Evolutionary conservation across 257 asterid species (phyloP), one percentile per base, ranked within the genome.

Genomic region (Datura wrightii): DNA sequence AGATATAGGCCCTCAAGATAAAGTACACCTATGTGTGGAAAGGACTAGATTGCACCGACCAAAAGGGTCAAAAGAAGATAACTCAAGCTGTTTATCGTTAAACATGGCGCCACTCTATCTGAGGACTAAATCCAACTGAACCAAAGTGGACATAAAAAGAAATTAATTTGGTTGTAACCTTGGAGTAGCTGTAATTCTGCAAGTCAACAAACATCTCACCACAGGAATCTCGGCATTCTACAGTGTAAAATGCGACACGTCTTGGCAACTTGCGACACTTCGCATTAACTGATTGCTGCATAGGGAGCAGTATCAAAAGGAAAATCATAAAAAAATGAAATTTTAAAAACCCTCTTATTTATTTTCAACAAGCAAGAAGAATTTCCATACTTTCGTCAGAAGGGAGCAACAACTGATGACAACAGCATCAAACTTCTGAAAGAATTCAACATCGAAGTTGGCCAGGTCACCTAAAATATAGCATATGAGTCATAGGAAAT

Each of bases 141-240:
- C 69, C 39, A 14, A 76, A 76, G 34, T n/a, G 14, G 24, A 36
- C 18, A 10, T 8, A 65, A 71, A 52, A 74, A 13, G 19, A 42
- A 8, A 81, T 80, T 14, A 46, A 48, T 52, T 46, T 74, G 19
- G 41, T 76, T 65, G 52, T 58, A 58, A 94, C 98, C 98, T 94
- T 93, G 80, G 97, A 85, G 84, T 94, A 96, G 82, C 86, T 84
- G 88, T 94, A 94, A 85, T 89, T 92, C 92, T 96, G 98, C 94
- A 96, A 91, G 90, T 96, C 99, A 85, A 94, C 95, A 88, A 96
- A 96, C 84, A 96, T 89, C 91, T 96, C 99, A 70, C 97, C 98
- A 76, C 99, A 96, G 1, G 96, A 93, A 87, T 92, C 99, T 88
- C 97, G 92, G 89, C 97, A 95, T 84, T 94, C 97, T 85, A 96